Evolutionary conservation across 2,329 filamentous ascomycete species (phyloP).

Genomic region (Aspergillus cejpii): DNA sequence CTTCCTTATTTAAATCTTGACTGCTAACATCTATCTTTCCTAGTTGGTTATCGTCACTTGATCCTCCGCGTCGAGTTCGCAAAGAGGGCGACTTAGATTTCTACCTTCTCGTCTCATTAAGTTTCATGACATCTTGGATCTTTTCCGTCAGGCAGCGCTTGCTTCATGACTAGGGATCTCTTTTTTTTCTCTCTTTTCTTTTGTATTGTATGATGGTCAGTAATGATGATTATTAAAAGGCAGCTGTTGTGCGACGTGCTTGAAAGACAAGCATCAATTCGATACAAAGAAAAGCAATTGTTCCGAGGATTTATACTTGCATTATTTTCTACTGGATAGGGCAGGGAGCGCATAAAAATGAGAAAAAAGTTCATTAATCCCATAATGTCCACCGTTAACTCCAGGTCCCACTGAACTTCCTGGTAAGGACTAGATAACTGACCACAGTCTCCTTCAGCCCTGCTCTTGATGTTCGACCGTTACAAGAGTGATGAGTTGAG

Average conservation of each 20-base stretch:
- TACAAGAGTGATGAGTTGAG: too few relatives aligned
- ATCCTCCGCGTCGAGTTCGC: conserved; percentile 50
- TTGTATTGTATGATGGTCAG: conserved; percentile 36
- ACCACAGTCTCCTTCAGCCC: too few relatives aligned
- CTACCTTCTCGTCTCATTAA: conserved; percentile 19
- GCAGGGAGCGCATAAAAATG: background rate
- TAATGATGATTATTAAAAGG: conserved; percentile 34
- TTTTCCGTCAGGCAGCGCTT: conserved; percentile 28
- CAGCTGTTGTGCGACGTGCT: conserved; percentile 29
- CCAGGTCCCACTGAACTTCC: too few relatives aligned
- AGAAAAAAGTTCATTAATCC: background rate
- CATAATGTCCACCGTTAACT: too few relatives aligned
- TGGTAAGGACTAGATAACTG: too few relatives aligned
- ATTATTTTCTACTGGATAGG: background rate
- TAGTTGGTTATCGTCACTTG: conserved; percentile 48
- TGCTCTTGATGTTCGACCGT: too few relatives aligned
- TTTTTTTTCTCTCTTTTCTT: conserved; percentile 17
- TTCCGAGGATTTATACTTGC: conserved; percentile 17
- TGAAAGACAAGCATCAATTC: conserved; percentile 11
- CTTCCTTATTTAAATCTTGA: conserved; percentile 2
- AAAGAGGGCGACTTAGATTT: conserved; percentile 40
- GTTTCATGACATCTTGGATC: conserved; percentile 29
- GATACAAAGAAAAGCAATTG: conserved; percentile 26
- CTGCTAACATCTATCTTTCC: conserved; percentile 21
- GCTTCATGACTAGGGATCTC: conserved; percentile 25